These are phyloP conservation scores for Yamadazyma buinensis DNA, from an alignment of 1,139 yeast species.

Conservation along the genomic window DNA sequence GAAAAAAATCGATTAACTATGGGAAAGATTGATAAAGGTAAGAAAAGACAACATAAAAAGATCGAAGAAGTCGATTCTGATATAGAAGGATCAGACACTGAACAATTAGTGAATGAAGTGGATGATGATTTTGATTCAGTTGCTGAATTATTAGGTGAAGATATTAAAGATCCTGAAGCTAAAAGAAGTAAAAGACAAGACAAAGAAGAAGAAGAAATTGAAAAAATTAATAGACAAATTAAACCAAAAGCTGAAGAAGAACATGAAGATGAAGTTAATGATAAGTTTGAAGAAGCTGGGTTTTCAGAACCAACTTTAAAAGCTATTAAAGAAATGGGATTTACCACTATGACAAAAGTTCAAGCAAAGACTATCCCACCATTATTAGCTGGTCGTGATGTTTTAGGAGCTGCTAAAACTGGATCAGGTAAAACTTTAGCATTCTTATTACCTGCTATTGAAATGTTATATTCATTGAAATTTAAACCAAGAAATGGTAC, in stretches of 20 bases:
- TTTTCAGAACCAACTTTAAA: constrained; percentile 76
- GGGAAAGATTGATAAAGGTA: constrained; percentile 11
- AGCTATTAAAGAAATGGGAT: constrained; percentile 85
- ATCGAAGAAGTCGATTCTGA: constrained; percentile 16
- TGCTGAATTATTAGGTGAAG: constrained; percentile 47
- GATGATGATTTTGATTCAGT: constrained; percentile 56
- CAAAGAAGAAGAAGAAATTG: constrained; percentile 14
- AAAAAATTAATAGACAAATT: constrained; percentile 12
- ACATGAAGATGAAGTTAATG: constrained; percentile 23
- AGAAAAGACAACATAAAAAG: constrained; percentile 15
- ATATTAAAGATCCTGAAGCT: constrained; percentile 38
- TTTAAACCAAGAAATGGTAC: constrained; percentile 65
- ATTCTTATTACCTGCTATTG: constrained; percentile 88
- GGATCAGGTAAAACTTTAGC: constrained; percentile 99
- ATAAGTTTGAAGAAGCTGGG: constrained; percentile 46
- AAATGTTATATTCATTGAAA: constrained; percentile 77
- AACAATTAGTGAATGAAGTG: constrained; percentile 43
- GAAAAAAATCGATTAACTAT: constrained; percentile 5
- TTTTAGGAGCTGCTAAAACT: constrained; percentile 97
- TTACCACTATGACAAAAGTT: constrained; percentile 84
- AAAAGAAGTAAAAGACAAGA: constrained; percentile 18
- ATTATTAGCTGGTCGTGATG: constrained; percentile 90
- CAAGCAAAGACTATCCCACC: constrained; percentile 96
- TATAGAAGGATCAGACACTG: constrained; percentile 30
- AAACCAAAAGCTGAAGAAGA: constrained; percentile 16